Percentiles rank a stretch among this genome's conserved stretches.
phyloP scores from a whole-genome alignment of 371 early-diverging fungal genomes.

The Rhizopus stolonifer region DNA sequence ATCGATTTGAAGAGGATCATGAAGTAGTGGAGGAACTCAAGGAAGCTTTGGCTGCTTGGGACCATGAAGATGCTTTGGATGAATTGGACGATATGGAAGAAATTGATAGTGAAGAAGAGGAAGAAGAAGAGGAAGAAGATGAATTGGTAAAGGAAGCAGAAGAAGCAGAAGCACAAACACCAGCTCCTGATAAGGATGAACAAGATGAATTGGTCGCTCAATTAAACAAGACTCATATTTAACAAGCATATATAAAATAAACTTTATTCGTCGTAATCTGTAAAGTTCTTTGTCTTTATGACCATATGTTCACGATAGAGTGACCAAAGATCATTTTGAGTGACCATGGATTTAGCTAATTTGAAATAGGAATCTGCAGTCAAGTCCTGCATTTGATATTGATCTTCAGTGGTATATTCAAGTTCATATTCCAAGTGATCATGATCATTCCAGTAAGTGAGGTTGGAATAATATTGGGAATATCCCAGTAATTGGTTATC shows the following conservation, averaged over 20 bases:
- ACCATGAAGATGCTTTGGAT: conserved; percentile 80
- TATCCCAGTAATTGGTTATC: conserved; percentile 32
- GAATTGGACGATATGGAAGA: conserved; percentile 96
- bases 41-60: conserved; percentile 68
- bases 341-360: conserved; percentile 50
- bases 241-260: conserved; percentile 15
- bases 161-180: conserved; percentile 29
- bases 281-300: conserved; percentile 33
- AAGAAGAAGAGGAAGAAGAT: conserved; percentile 49
- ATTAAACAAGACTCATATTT: conserved; percentile 47
- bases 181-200: conserved; percentile 20
- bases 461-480: conserved; percentile 40
- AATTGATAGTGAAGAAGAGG: conserved; percentile 70
- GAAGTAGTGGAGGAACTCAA: conserved; percentile 68
- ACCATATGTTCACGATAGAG: conserved; percentile 42
- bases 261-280: conserved; percentile 1
- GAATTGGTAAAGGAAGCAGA: conserved; percentile 39
- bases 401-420: conserved; percentile 62
- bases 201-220: conserved; percentile 40
- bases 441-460: conserved; percentile 38
- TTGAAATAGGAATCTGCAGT: conserved; percentile 47
- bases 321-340: conserved; percentile 30
- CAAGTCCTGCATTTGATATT: conserved; percentile 64
- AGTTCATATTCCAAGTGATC: conserved; percentile 34
- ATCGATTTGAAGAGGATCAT: conserved; percentile 82